These are phyloP conservation scores for Cronartium ribicola DNA, from an alignment of 1,284 basidiomycete species.

Conservation along the genomic window DNA sequence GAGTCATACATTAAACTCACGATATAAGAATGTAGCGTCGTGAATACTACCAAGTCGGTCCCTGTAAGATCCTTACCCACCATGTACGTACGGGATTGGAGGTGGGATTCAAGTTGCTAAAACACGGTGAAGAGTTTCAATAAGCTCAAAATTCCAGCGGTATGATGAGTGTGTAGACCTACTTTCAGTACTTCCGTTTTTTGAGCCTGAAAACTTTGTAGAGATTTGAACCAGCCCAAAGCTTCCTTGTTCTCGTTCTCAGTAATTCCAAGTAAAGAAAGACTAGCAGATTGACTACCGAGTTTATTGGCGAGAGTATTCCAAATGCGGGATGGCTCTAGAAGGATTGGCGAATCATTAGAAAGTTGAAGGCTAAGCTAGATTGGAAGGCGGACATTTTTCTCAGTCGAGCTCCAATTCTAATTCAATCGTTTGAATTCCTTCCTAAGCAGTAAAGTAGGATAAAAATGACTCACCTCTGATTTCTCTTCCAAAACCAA, in stretches of 20 bases:
- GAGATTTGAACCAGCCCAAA: not conserved
- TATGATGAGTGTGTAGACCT: not conserved
- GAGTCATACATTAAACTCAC: slow-evolving; percentile 4
- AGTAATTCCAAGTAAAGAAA: not conserved
- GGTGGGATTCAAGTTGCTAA: slow-evolving; percentile 22
- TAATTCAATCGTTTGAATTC: not conserved
- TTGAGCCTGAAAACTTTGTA: not conserved
- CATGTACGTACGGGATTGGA: slow-evolving; percentile 32
- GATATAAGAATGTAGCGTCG: slow-evolving; percentile 31
- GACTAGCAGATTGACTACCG: not conserved
- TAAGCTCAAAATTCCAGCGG: not conserved
- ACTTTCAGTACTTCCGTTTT: not conserved
- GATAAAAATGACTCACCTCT: not conserved
- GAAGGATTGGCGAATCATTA: not conserved
- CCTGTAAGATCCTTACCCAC: slow-evolving; percentile 7
- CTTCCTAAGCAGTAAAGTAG: not conserved
- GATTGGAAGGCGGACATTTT: not conserved
- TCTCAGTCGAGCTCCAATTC: not conserved
- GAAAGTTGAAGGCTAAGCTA: slow-evolving; percentile 7
- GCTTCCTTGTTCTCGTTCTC: not conserved
- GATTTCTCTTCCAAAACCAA: not conserved
- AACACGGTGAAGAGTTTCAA: not conserved
- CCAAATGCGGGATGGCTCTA: not conserved
- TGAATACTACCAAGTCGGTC: slow-evolving; percentile 19
- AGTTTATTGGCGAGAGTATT: not conserved